Base-by-base conservation (phyloP, 495 filamentous ascomycete genomes). In the Aspergillus avenaceus region DNA sequence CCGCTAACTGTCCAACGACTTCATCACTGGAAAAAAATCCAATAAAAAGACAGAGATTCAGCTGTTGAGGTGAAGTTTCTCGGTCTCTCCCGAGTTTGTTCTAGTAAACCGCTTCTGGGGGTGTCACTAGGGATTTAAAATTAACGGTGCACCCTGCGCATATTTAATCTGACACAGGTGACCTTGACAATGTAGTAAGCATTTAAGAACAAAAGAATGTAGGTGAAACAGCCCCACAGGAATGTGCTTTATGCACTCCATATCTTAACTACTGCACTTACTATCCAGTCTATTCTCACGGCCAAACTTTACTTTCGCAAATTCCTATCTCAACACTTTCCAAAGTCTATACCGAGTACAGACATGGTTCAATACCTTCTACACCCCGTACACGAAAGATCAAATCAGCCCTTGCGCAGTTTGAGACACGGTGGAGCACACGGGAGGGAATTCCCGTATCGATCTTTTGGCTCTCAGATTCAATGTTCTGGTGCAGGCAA, bases 131-230 rank as follows among this genome's bases (percentile, higher is more conserved):
- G n/a, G n/a, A 26, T 47, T 37, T 47, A 31, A 13, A 47, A 36
- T 36, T n/a, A 37, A 36, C 19, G 22, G 32, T 34, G 18, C 32
- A 47, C 45, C n/a, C 34, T 49, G 46, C 46, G 23, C 21, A 26
- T 23, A 45, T 24, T 45, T 27, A 27, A 50, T 27, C 32, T 43
- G 40, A 50, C 21, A 50, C 48, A 44, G 41, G n/a, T 37, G 40
- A 50, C 8, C 41, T 37, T 22, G 24, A 28, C 40, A 45, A 38
- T 38, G 34, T 21, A 21, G 45, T 4, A 45, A 45, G 41, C 41
- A 45, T 45, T 27, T 23, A 27, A 14, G 22, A 25, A 42, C 16
- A 31, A 22, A 16, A 38, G 21, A 45, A 21, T 34, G 21, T 14
- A 18, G 21, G 29, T 52, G 41, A 45, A 45, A 40, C 41, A 14